Conservation (phyloP, 495 filamentous ascomycete species). For the Astrothelium macrocarpum region DNA sequence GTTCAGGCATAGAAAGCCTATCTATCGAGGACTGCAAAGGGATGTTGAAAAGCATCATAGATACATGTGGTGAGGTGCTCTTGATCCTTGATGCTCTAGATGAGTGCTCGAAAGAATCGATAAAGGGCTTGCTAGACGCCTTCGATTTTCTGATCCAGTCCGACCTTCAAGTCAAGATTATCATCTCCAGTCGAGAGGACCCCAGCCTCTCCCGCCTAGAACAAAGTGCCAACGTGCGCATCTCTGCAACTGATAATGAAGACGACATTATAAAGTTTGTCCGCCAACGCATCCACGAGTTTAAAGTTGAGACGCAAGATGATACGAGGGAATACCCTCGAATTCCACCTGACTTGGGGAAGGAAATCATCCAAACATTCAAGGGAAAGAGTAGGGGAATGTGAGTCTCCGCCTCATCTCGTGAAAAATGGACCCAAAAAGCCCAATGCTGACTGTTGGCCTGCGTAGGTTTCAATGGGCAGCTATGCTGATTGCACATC, state of each 20-base stretch:
- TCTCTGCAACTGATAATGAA: not conserved
- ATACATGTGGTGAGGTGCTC: not conserved
- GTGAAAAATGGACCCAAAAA: not conserved
- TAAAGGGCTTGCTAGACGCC: not conserved
- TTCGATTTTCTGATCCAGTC: not conserved
- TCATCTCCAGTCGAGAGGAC: not conserved
- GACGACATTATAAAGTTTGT: not conserved
- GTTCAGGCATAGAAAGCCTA: not conserved
- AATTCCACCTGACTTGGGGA: not conserved
- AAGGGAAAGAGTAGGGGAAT: not conserved
- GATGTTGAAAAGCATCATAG: not conserved
- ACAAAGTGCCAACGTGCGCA: not conserved
- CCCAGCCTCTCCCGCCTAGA: not conserved
- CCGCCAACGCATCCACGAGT: not conserved
- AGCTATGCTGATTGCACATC: not conserved
- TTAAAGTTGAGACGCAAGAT: not conserved
- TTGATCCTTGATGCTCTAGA: not conserved
- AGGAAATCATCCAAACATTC: not conserved
- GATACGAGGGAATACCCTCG: not conserved
- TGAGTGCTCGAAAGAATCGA: not conserved
- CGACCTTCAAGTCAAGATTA: not conserved
- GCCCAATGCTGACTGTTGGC: not conserved
- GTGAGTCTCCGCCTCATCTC: not conserved
- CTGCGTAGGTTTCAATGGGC: not conserved
- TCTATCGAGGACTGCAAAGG: not conserved